Percentiles rank a stretch among this genome's conserved stretches.
phyloP scores from a whole-genome alignment of 2,329 filamentous ascomycete genomes.

The Annulohypoxylon truncatum region DNA sequence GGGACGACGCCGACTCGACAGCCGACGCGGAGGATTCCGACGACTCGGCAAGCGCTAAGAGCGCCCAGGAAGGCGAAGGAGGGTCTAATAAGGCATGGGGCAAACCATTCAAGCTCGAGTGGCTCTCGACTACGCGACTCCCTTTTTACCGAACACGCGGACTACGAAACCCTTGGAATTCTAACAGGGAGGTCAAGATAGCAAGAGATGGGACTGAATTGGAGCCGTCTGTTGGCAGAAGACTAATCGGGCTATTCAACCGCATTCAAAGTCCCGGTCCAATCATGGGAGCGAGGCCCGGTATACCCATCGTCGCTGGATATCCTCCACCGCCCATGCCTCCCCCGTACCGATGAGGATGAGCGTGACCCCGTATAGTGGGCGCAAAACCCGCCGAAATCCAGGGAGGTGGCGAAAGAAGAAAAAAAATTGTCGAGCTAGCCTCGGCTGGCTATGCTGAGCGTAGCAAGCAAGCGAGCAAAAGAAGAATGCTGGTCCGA shows the following conservation, averaged over 20 bases:
- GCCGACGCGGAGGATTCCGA: slow-evolving; percentile 50
- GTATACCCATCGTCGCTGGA: slow-evolving; percentile 53
- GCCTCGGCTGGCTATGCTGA: slow-evolving; percentile 35
- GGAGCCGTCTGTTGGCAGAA: slow-evolving; percentile 82
- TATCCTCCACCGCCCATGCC: slow-evolving; percentile 54
- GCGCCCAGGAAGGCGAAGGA: slow-evolving; percentile 54
- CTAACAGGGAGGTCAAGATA: slow-evolving; percentile 95
- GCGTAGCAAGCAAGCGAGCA: slow-evolving; percentile 10
- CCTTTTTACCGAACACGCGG: slow-evolving; percentile 92
- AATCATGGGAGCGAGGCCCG: slow-evolving; percentile 47
- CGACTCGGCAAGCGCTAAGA: slow-evolving; percentile 48
- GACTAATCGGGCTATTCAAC: slow-evolving; percentile 83
- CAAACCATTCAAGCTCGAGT: slow-evolving; percentile 90
- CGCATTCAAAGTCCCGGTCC: slow-evolving; percentile 57
- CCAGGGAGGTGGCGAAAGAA: slow-evolving; percentile 19
- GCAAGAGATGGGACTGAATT: slow-evolving; percentile 94
- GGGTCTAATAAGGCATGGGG: slow-evolving; percentile 77
- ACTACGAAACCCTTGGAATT: slow-evolving; percentile 92
- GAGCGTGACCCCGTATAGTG: slow-evolving; percentile 1
- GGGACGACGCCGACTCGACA: slow-evolving; percentile 61
- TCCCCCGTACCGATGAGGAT: slow-evolving; percentile 50
- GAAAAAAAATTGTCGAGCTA: slow-evolving; percentile 26
- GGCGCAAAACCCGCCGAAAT: slow-evolving; percentile 5
- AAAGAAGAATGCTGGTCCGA: slow-evolving; percentile 22
- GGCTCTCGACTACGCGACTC: slow-evolving; percentile 84